Conservation (phyloP, 2,329 filamentous ascomycete species). For the Metarhizium anisopliae region DNA sequence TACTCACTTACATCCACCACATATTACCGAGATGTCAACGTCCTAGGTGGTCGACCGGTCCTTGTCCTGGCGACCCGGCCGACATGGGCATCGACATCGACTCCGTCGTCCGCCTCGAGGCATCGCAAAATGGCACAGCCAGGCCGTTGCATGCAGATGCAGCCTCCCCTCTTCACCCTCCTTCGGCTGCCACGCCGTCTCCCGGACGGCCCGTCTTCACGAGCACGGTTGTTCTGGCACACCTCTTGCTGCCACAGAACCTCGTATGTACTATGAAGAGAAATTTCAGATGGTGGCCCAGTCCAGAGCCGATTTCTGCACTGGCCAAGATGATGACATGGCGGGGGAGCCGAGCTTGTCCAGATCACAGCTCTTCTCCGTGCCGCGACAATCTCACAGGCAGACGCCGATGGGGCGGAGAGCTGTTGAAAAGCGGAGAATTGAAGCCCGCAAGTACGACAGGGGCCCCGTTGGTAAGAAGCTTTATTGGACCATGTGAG, state of each 20-base stretch:
- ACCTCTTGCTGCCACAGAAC: neutral
- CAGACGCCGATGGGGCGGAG: neutral
- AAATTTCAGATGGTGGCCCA: neutral
- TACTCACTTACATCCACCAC: neutral
- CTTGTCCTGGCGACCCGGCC: neutral
- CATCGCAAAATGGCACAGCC: neutral
- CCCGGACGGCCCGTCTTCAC: slow-evolving; percentile 7
- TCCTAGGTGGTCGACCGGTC: neutral
- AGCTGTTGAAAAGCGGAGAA: slow-evolving; percentile 2
- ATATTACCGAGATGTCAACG: neutral
- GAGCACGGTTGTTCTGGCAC: slow-evolving; percentile 3
- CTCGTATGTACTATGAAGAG: neutral
- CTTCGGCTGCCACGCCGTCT: slow-evolving; percentile 4
- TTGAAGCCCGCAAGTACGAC: neutral
- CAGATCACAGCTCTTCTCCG: slow-evolving; percentile 1
- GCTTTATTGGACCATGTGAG: slow-evolving; percentile 3
- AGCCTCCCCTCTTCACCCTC: slow-evolving; percentile 3
- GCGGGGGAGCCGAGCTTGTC: slow-evolving; percentile 2
- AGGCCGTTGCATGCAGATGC: slow-evolving; percentile 3
- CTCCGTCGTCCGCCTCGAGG: neutral
- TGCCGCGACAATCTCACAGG: neutral
- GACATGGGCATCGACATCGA: neutral
- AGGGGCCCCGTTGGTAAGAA: slow-evolving; percentile 4
- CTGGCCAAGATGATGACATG: neutral
- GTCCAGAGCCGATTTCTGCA: neutral